Conservation (phyloP, 805 yeast genomes). For the Candida ovalis region DNA sequence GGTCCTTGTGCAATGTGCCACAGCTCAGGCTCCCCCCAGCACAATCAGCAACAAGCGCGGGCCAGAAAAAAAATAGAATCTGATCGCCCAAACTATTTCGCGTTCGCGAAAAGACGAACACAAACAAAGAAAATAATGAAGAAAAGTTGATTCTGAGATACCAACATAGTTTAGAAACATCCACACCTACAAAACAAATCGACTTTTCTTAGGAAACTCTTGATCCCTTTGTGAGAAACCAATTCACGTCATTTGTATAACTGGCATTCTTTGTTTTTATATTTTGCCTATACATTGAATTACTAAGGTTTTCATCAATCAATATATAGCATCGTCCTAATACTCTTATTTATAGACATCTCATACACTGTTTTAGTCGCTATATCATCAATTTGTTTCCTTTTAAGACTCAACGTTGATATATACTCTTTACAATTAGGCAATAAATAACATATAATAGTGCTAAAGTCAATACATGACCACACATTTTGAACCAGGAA, state of each 20-base stretch:
- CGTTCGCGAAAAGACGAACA: background rate
- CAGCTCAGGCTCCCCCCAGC: too few relatives aligned
- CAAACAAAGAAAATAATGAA: background rate
- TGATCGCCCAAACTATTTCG: background rate
- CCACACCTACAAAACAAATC: background rate
- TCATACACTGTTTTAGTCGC: background rate
- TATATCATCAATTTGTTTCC: background rate
- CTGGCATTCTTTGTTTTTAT: background rate
- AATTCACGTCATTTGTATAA: background rate
- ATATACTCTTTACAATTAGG: background rate
- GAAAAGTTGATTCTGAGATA: background rate
- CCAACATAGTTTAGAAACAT: background rate
- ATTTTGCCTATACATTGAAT: background rate
- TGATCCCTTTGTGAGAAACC: background rate
- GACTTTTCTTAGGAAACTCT: background rate
- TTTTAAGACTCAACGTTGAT: background rate
- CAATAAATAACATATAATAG: background rate
- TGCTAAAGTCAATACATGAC: slow-evolving; percentile 12
- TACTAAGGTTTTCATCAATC: background rate
- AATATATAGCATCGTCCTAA: background rate
- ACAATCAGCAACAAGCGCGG: too few relatives aligned
- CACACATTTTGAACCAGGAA: slow-evolving; percentile 43
- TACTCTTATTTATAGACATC: background rate
- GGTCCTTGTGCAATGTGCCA: too few relatives aligned
- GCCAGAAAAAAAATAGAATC: background rate